Base-by-base conservation (phyloP, 2,329 filamentous ascomycete genomes). In the Aspergillus tanneri region DNA sequence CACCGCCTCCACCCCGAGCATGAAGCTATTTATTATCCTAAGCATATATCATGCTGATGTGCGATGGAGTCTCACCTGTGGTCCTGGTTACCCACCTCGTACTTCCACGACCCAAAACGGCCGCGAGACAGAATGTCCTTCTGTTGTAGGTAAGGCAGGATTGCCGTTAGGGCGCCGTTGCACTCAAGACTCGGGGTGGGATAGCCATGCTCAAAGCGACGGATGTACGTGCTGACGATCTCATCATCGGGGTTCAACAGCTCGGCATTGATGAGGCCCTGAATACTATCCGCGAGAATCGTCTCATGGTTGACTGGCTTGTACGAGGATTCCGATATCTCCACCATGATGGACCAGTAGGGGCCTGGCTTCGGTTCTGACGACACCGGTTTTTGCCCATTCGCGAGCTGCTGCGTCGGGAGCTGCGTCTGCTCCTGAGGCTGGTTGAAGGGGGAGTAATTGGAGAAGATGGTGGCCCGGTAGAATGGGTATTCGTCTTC, bases 341-440 rank as follows among this genome's bases (percentile, higher is more conserved):
- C 93, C 62, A 99, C 78, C 93, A 99, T 99, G 79, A 99, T 95
- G 56, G 92, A 97, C 93, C 93, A 99, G 84, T 99, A 99, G 34
- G 93, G 93, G 25, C 93, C 93, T 65, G 87, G 82, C 78, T 93
- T 82, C 52, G 89, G 75, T 65, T 88, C 84, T 41, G 78, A 79
- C 61, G 83, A 88, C 53, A 78, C 73, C 48, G 90, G 82, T 77
- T 90, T 89, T 72, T 84, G 87, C 70, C 93, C 93, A 64, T 96
- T 81, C 49, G 87, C 93, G 34, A 91, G 80, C 71, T 91, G 87
- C 61, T 90, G 76, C 18, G 93, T 97, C 28, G 90, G 83, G 47
- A 99, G 84, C 80, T 95, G 93, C 68, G 80, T 85, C 48, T 86
- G 84, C 50, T 84, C 79, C 58, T 88, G 78, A 25, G 93, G 93